Evolutionary conservation across 768 basidiomycete species (phyloP), one percentile per base, ranked within the genome.

Genomic region (Naematelia encephala): DNA sequence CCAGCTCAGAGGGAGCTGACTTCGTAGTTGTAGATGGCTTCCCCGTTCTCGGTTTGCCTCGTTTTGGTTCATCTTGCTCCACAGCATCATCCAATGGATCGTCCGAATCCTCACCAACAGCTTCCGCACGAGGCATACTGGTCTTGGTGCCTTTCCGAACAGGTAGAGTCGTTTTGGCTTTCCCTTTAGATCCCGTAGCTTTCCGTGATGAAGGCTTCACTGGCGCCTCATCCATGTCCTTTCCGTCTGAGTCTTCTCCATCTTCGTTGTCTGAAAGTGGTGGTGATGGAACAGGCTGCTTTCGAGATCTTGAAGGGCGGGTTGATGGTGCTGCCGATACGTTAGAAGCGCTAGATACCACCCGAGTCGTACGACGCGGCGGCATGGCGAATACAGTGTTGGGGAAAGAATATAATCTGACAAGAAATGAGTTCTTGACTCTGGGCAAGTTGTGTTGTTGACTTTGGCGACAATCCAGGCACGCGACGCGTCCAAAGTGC

Each of bases 191-290:
- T 16, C 34, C 34, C 34, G 34, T 39, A 39, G 34, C 16, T 39
- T 16, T 39, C 34, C 34, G 34, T 39, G 34, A 8, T 16, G 34
- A 8, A 39, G 34, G 34, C 34, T 39, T 39, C n/a, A 27, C 51
- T 34, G 27, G 29, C 51, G 25, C 51, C 4, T 52, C 51, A 5
- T 25, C 48, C 48, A 21, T 23, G n/a, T 23, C 21, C 14, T 8
- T 23, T 26, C 25, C 48, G 8, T 14, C 48, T 11, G 27, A 27
- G 14, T 52, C n/a, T n/a, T 52, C 51, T 14, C 22, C 48, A 25
- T 50, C 48, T 28, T 23, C 49, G 22, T 23, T 4, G 49, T 52
- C 51, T 23, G 51, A 52, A 27, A 29, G 51, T 14, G 51, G 10
- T 4, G 51, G 51, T 23, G 51, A 52, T 3, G 51, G 51, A 5